Percentiles rank a stretch among this genome's conserved stretches.
These are phyloP conservation scores for Cladorrhinum sp. DNA, from an alignment of 2,329 filamentous ascomycete genomes.

Conservation along the genomic window DNA sequence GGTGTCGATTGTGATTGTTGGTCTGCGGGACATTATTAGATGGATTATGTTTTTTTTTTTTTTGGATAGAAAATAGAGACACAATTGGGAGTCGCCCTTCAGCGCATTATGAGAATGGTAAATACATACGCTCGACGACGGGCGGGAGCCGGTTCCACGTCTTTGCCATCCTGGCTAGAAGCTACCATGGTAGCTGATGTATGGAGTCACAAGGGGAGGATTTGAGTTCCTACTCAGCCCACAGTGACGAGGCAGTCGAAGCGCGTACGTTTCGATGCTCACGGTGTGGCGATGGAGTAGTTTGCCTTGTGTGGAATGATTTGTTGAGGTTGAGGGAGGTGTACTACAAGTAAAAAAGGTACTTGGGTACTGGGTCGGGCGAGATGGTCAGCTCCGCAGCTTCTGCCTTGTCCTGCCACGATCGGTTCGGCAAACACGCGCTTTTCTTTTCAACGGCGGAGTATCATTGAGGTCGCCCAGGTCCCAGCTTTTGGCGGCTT, in stretches of 20 bases:
- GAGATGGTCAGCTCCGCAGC: slow-evolving; percentile 1
- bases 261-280: slow-evolving; percentile 1
- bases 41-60: not conserved
- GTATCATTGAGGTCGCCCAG: slow-evolving; percentile 11
- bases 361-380: not conserved
- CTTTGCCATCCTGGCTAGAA: slow-evolving; percentile 16
- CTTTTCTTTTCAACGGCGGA: not conserved
- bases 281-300: slow-evolving; percentile 13
- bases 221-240: slow-evolving; percentile 21
- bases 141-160: slow-evolving; percentile 24
- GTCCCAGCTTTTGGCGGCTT: not conserved
- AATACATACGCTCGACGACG: slow-evolving; percentile 40
- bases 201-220: slow-evolving; percentile 14
- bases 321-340: not conserved
- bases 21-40: slow-evolving; percentile 35
- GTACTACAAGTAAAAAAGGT: no score
- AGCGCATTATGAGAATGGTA: slow-evolving; percentile 7
- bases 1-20: slow-evolving; percentile 55
- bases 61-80: slow-evolving; percentile 1
- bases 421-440: slow-evolving; percentile 4
- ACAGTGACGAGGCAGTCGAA: slow-evolving; percentile 8
- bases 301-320: slow-evolving; percentile 2
- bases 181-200: slow-evolving; percentile 24
- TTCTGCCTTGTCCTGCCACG: slow-evolving; percentile 23
- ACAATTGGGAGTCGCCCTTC: not conserved